These are phyloP conservation scores for Acrocalymma vagum DNA, from an alignment of 2,329 filamentous ascomycete species.

Conservation along the genomic window DNA sequence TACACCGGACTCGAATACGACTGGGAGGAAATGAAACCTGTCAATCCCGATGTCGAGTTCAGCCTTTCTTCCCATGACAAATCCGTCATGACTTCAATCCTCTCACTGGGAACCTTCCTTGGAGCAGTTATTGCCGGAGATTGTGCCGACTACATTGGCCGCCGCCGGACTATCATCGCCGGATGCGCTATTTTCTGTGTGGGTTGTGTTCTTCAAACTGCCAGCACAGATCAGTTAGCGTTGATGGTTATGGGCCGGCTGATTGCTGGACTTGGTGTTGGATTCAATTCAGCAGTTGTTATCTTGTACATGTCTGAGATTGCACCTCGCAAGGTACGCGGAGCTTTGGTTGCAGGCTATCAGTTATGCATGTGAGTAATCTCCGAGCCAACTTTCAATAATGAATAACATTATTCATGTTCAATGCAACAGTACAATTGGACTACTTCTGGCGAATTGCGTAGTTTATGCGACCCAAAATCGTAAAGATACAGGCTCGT, in stretches of 20 bases:
- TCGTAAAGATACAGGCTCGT: conserved; percentile 67
- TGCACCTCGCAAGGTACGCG: conserved; percentile 74
- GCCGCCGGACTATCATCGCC: conserved; percentile 64
- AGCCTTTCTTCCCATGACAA: conserved; percentile 15
- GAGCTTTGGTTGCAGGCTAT: conserved; percentile 72
- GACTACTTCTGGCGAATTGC: conserved; percentile 69
- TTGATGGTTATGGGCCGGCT: conserved; percentile 37
- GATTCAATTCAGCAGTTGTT: conserved; percentile 48
- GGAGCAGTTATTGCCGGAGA: conserved; percentile 74
- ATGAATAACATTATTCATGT: too few relatives aligned
- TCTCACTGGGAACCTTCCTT: conserved; percentile 79
- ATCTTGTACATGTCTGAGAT: conserved; percentile 76
- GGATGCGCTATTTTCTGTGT: conserved; percentile 31
- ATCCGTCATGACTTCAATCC: conserved; percentile 74
- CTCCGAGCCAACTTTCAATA: too few relatives aligned
- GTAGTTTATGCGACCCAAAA: conserved; percentile 67
- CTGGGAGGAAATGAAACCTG: too few relatives aligned
- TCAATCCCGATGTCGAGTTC: conserved; percentile 12
- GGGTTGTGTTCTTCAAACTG: conserved; percentile 31
- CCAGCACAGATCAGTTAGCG: conserved; percentile 12
- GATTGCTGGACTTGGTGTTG: conserved; percentile 40
- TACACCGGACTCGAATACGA: too few relatives aligned
- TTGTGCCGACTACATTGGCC: conserved; percentile 70
- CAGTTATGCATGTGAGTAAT: conserved; percentile 74
- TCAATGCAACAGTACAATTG: too few relatives aligned